Evolutionary conservation across 2,329 filamentous ascomycete genomes (phyloP).

Genomic region (Alternaria sp.): DNA sequence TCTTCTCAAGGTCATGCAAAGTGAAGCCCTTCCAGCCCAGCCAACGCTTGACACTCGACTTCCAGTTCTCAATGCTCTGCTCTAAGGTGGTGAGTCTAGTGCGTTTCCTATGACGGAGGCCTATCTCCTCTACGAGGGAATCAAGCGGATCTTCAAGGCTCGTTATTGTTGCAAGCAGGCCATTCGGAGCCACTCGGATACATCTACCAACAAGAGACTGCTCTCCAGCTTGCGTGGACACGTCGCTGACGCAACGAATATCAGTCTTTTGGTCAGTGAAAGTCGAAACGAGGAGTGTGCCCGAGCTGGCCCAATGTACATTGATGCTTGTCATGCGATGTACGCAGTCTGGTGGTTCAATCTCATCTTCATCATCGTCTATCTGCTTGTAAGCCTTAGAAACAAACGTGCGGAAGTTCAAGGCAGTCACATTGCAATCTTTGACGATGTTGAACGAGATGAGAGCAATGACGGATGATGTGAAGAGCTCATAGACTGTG

Average conservation of each 20-base stretch:
- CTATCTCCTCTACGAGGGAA: slow-evolving; percentile 22
- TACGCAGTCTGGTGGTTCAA: slow-evolving; percentile 5
- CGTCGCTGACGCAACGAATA: slow-evolving; percentile 30
- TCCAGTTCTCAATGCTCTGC: slow-evolving; percentile 44
- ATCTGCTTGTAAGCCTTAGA: slow-evolving; percentile 26
- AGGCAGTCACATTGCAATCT: slow-evolving; percentile 38
- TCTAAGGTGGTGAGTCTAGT: slow-evolving; percentile 32
- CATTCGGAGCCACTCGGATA: slow-evolving; percentile 46
- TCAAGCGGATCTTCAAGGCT: slow-evolving; percentile 41
- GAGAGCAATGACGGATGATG: slow-evolving; percentile 44
- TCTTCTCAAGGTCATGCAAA: slow-evolving; percentile 32
- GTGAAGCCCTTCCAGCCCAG: slow-evolving; percentile 44
- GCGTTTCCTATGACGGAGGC: slow-evolving; percentile 34
- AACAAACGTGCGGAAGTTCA: slow-evolving; percentile 48
- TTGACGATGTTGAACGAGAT: slow-evolving; percentile 44
- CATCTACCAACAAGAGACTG: slow-evolving; percentile 30
- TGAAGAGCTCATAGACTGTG: slow-evolving; percentile 48
- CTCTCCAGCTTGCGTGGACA: slow-evolving; percentile 21
- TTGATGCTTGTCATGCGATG: slow-evolving; percentile 39
- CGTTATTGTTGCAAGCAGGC: slow-evolving; percentile 36
- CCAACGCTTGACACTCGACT: slow-evolving; percentile 40
- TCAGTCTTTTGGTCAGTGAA: slow-evolving; percentile 29
- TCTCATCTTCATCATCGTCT: slow-evolving; percentile 8
- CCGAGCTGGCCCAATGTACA: slow-evolving; percentile 44
- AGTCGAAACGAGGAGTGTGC: slow-evolving; percentile 42